Conservation (phyloP, 345 rosid genomes). For the Arabis alpina region DNA sequence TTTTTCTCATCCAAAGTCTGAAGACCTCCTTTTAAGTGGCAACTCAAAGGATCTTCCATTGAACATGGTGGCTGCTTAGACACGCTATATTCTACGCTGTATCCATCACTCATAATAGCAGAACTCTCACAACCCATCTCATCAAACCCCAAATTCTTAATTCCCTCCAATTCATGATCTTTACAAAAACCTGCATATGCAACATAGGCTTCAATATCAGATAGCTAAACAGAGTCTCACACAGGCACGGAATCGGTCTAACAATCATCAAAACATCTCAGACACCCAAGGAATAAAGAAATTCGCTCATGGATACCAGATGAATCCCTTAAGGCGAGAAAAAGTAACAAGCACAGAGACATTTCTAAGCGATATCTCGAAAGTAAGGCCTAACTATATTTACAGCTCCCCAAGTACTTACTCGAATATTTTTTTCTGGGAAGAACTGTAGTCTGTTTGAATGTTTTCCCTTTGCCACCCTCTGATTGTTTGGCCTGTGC, state of each 20-base stretch:
- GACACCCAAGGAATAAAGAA: slow-evolving; percentile 4
- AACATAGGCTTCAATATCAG: neutral
- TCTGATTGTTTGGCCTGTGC: too few species aligned
- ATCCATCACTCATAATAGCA: slow-evolving; percentile 57
- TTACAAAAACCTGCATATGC: slow-evolving; percentile 21
- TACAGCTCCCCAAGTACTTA: slow-evolving; percentile 26
- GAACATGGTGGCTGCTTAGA: slow-evolving; percentile 38
- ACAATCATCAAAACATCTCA: slow-evolving; percentile 19
- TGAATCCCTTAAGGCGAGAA: neutral
- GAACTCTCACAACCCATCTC: slow-evolving; percentile 62
- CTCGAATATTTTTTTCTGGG: neutral
- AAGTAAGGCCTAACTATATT: slow-evolving; percentile 11
- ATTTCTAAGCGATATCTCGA: slow-evolving; percentile 8
- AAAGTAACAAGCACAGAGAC: neutral
- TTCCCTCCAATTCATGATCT: slow-evolving; percentile 27
- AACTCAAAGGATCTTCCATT: slow-evolving; percentile 21
- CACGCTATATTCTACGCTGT: slow-evolving; percentile 41
- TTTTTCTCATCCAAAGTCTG: slow-evolving; percentile 20
- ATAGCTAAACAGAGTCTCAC: neutral
- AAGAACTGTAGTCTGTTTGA: slow-evolving; percentile 8
- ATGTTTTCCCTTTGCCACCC: slow-evolving; percentile 30
- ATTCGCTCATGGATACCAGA: slow-evolving; percentile 9
- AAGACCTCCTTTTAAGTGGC: slow-evolving; percentile 3
- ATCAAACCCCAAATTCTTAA: slow-evolving; percentile 47
- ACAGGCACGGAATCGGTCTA: neutral